Base-by-base conservation (phyloP, 331 rosid genomes). In the Ulmus americana region DNA sequence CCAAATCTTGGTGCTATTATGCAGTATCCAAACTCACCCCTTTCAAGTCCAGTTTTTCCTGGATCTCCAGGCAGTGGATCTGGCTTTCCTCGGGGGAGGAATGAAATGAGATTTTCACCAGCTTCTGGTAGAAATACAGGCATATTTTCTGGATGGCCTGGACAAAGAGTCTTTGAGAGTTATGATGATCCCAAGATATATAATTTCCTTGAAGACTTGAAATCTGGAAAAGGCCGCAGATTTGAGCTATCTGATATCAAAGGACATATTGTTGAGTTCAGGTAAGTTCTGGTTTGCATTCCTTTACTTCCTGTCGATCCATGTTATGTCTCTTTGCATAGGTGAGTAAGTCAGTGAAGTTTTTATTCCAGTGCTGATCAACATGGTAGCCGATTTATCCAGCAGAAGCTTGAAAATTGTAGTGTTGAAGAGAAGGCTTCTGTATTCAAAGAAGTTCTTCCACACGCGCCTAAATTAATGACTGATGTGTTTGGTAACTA, bases 331-430 rank as follows among this genome's bases (percentile, higher is more conserved):
- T 42, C 71, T 72, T 52, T 61, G 39, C 38, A 42, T 43, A 4
- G 38, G 15, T 44, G 65, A 43, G 49, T 44, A 18, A 61, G 9
- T 43, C 38, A 16, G n/a, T 45, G 35, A 43, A 50, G 74, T 45
- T 68, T 59, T 45, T 39, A 51, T 71, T 76, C 38, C 90, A 88
- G 96, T 58, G 74, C 86, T 72, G 94, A 86, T 80, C 96, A 88
- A 77, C 94, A 88, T 61, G 96, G 96, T 68, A 88, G 96, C 73
- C 85, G 96, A 65, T 88, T 88, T 73, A 88, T 88, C 72, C 96
- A 85, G 80, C 94, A 83, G 80, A 88, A 88, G 82, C 78, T 88
- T 69, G 96, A 88, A 65, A 65, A 62, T 73, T 81, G 90, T 69
- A 79, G 81, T 79, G 61, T 56, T 13, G 90, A 84, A 66, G 86